Percentiles rank a stretch among this genome's conserved stretches.
phyloP scores from a whole-genome alignment of 208 protist genomes.

The Leishmania tropica region DNA sequence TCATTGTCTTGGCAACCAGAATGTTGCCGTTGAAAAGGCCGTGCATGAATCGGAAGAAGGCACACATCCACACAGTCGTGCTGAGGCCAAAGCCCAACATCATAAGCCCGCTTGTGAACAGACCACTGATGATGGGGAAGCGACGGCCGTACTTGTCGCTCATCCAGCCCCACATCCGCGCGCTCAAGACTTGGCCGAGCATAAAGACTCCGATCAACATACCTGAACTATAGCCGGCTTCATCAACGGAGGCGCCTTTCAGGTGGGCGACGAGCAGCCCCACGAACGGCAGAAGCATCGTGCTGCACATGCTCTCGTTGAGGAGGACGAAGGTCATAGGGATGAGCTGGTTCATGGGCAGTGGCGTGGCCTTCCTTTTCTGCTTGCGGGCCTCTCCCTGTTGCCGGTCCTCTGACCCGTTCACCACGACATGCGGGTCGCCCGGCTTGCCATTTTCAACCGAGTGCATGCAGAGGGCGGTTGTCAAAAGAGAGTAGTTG shows the following conservation, averaged over 20 bases:
- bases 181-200: slow-evolving; percentile 61
- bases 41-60: slow-evolving; percentile 65
- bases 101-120: slow-evolving; percentile 60
- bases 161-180: slow-evolving; percentile 57
- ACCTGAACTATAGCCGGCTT: slow-evolving; percentile 62
- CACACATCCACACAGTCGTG: slow-evolving; percentile 48
- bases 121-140: slow-evolving; percentile 51
- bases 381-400: neutral
- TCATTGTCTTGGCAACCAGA: slow-evolving; percentile 76
- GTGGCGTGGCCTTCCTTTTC: slow-evolving; percentile 34
- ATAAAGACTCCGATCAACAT: slow-evolving; percentile 60
- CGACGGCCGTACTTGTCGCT: slow-evolving; percentile 70
- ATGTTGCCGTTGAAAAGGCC: slow-evolving; percentile 79
- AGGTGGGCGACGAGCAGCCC: slow-evolving; percentile 61
- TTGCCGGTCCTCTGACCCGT: no score
- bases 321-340: slow-evolving; percentile 61
- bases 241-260: slow-evolving; percentile 29
- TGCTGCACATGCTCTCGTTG: slow-evolving; percentile 62
- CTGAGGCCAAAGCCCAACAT: slow-evolving; percentile 73
- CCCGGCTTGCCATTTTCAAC: neutral
- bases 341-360: slow-evolving; percentile 61
- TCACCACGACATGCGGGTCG: neutral
- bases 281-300: slow-evolving; percentile 72
- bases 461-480: neutral
- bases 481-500: neutral